Base-by-base conservation (phyloP, 768 basidiomycete genomes). In the Lentinula edodes region DNA sequence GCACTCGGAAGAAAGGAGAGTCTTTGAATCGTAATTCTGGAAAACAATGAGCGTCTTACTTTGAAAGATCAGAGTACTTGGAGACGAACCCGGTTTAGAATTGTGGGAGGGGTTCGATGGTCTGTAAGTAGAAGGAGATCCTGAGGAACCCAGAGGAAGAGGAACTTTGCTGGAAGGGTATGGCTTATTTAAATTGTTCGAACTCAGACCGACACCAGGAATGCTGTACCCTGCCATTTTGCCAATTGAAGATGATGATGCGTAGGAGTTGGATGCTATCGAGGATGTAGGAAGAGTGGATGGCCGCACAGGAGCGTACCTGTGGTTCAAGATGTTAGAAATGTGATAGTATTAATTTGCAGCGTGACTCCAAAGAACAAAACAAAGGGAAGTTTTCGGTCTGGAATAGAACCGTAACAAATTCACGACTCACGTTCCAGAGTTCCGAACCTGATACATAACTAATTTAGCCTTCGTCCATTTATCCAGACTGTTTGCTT, bases 1-100 rank as follows among this genome's bases (percentile, higher is more conserved):
- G 87, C 3, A 90, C 71, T 10, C 73, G 75, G 66, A 88, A 88
- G 70, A 93, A 94, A 0, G 92, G 91, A 0, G 92, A 93, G 8
- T 83, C 80, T 66, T 88, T 91, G 76, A 93, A 93, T 52, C 83
- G 84, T 48, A 93, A 84, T 20, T 70, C 91, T 90, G 63, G 32
- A 71, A 28, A 3, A 16, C 12, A 48, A 15, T 63, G 56, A 69
- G 55, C 69, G 60, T 61, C 46, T 56, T 55, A 52, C 60, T 50
- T 52, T 35, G 35, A 67, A 53, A 53, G 52, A 28, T 58, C 52
- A 20, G 41, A 59, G 57, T 35, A 66, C 62, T 20, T 39, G 35
- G 5, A 20, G 15, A 36, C 55, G 41, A 56, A 76, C 75, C 73
- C 70, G 74, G 60, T 46, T 75, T 32, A 69, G 63, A 35, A 66